Evolutionary conservation across 768 basidiomycete species (phyloP), one percentile per base, ranked within the genome.

Genomic region (Pulveroboletus sp.): DNA sequence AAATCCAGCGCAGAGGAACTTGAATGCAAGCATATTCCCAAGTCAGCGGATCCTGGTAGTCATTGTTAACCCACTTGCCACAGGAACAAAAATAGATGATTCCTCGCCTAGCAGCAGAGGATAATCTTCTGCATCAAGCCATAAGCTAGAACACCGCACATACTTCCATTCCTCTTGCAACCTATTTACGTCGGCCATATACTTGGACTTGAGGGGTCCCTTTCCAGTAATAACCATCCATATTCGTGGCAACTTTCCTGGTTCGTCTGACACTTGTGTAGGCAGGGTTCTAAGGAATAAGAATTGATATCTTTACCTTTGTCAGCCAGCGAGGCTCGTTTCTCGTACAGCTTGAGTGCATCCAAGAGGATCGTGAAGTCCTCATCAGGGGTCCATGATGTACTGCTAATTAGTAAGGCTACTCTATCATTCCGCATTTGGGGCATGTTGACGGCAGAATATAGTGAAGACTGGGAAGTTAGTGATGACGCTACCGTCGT

Each of bases 301-400:
- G 10, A 12, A 14, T 14, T 41, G 16, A 43, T 12, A 10, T 2
- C 49, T 8, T n/a, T 39, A 52, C 65, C 45, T 49, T 45, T 40
- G n/a, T 62, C 62, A 23, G 66, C 53, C 42, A 65, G 62, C 20
- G 61, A 56, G 16, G 83, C 86, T 20, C 74, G 79, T 13, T 62
- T 49, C 56, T 98, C 85, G 63, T 97, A 98, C 14, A 69, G 35
- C 13, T 70, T 64, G 33, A 99, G 72, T 3, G 93, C 92, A 17
- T 80, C 75, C 19, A 97, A 67, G 16, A 99, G 80, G 43, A 97
- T 79, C 9, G 78, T 71, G 56, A 99, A 97, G 65, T 98, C 94
- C 65, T 99, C 97, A 60, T 99, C 97, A 6, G 91, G 82, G 1
- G 97, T 98, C 95, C 95, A 98, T 14, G 90, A 93, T 1, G 97